Evolutionary conservation across 768 basidiomycete genomes (phyloP), one percentile per base, ranked within the genome.

Genomic region (Filobasidium wieringae): DNA sequence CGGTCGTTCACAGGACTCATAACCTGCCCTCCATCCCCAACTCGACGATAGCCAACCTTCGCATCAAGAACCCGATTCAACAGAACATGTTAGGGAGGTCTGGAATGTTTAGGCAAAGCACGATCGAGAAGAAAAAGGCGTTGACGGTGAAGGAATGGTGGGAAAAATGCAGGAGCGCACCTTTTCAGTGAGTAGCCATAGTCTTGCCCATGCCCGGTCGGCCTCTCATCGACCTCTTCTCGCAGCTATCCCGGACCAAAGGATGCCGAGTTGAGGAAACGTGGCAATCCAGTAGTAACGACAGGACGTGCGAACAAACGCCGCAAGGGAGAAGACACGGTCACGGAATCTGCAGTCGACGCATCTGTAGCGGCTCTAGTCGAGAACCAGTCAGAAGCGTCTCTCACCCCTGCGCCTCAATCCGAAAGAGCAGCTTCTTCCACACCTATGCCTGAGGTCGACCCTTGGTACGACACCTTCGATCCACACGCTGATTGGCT

Each of bases 51-150:
- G 77, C 79, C 11, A 66, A 78, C 5, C 82, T 96, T 59, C 85
- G 85, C 71, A 85, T 99, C 60, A 84, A 82, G 75, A 81, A 81
- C 15, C 91, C 95, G 1, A 97, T 97, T 65, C 89, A 91, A 70
- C 93, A 97, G 71, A 83, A 84, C 70, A 89, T 96, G 84, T 76
- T 84, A 37, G 93, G 93, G 8, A 53, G 81, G 55, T 82, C 82
- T 5, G 93, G 93, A 1, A 79, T 92, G 6, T 97, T 89, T 72
- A 82, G 88, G 17, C 43, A 54, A 7, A 45, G 43, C 40, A 58
- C 50, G 69, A 79, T 95, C 67, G 89, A 89, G 76, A 90, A 88
- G 74, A 70, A 64, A 43, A 60, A 69, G n/a, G 66, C 66, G 1
- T 55, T 75, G 22, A 53, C 62, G 1, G 62, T 75, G 32, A 62